Evolutionary conservation across 768 basidiomycete species (phyloP).

Genomic region (Suillus subalutaceus): DNA sequence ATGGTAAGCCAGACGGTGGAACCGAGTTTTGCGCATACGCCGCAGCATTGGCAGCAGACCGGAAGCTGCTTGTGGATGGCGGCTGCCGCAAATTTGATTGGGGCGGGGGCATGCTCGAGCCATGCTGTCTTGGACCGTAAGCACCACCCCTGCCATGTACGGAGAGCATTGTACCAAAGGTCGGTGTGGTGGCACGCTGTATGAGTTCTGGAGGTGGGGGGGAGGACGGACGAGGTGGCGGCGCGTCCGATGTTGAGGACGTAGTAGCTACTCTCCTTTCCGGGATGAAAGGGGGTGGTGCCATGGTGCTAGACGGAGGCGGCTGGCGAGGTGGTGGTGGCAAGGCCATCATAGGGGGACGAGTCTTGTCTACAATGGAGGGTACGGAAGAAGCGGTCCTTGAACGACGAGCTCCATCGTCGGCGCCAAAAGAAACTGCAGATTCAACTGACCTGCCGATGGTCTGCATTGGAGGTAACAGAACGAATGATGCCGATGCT

Average conservation of each 20-base stretch:
- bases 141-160: constrained; percentile 52
- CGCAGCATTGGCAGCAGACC: constrained; percentile 68
- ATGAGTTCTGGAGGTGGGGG: constrained; percentile 93
- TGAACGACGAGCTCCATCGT: constrained; percentile 53
- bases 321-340: constrained; percentile 80
- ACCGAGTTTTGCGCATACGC: constrained; percentile 51
- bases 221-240: constrained; percentile 87
- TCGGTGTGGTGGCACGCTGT: constrained; percentile 87
- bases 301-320: constrained; percentile 72
- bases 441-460: constrained; percentile 76
- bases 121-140: constrained; percentile 59
- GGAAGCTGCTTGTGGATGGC: constrained; percentile 82
- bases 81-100: constrained; percentile 66
- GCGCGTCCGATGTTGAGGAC: constrained; percentile 54
- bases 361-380: constrained; percentile 69
- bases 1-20: constrained; percentile 45
- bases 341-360: constrained; percentile 82
- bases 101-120: constrained; percentile 77
- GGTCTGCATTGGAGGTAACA: constrained; percentile 58
- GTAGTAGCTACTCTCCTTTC: constrained; percentile 56
- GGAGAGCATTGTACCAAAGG: constrained; percentile 65
- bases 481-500: constrained; percentile 46
- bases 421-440: constrained; percentile 53
- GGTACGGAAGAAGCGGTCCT: constrained; percentile 63
- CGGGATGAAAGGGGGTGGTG: constrained; percentile 76